Evolutionary conservation across 495 filamentous ascomycete species (phyloP).

Genomic region (Coniosporium apollinis): DNA sequence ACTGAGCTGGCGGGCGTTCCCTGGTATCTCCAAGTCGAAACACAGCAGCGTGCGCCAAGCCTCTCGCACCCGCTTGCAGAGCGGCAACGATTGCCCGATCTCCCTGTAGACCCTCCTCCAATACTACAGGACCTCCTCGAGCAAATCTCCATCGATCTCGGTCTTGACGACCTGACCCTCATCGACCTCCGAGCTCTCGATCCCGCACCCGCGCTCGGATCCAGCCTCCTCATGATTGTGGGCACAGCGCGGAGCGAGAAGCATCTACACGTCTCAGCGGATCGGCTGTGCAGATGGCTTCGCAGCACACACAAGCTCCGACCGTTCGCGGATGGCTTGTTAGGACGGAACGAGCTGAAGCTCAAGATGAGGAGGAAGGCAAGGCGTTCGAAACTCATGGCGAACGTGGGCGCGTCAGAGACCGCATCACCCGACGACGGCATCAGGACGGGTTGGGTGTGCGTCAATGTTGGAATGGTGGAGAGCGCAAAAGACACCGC

Average conservation of each 20-base stretch:
- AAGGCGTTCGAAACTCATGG: slow-evolving; percentile 60
- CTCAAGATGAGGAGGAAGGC: slow-evolving; percentile 63
- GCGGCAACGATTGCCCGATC: slow-evolving; percentile 51
- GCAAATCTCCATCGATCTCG: slow-evolving; percentile 62
- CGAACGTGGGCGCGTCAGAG: slow-evolving; percentile 36
- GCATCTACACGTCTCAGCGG: slow-evolving; percentile 83
- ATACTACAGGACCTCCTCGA: slow-evolving; percentile 58
- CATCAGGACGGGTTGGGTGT: slow-evolving; percentile 85
- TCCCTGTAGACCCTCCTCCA: slow-evolving; percentile 56
- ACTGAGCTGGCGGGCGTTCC: slow-evolving; percentile 27
- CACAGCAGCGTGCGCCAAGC: slow-evolving; percentile 23
- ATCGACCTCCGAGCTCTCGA: slow-evolving; percentile 72
- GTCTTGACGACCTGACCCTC: slow-evolving; percentile 59
- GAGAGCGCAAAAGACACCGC: slow-evolving; percentile 24
- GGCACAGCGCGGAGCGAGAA: slow-evolving; percentile 88
- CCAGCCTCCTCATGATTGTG: slow-evolving; percentile 79
- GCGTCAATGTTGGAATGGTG: slow-evolving; percentile 69
- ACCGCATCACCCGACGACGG: slow-evolving; percentile 47
- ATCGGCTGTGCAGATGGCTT: slow-evolving; percentile 75
- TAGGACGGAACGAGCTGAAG: slow-evolving; percentile 85
- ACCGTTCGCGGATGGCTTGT: slow-evolving; percentile 69
- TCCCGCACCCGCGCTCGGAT: slow-evolving; percentile 70
- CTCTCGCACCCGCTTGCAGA: slow-evolving; percentile 37
- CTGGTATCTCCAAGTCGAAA: slow-evolving; percentile 77
- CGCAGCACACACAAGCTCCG: slow-evolving; percentile 49